Evolutionary conservation across 2,329 filamentous ascomycete species (phyloP), one percentile per base, ranked within the genome.

Genomic region (Colletotrichum abscissum): DNA sequence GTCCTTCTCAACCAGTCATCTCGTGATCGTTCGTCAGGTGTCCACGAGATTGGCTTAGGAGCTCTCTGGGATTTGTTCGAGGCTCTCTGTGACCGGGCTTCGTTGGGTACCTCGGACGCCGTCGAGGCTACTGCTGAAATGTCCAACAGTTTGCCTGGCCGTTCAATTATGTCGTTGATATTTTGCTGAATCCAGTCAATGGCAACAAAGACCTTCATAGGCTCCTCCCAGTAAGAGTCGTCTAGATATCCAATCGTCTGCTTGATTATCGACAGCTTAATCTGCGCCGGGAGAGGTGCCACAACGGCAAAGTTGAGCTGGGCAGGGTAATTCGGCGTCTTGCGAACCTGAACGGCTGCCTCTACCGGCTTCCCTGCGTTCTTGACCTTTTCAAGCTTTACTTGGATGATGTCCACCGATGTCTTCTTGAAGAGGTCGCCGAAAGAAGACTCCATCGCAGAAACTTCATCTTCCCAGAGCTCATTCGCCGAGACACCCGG

Each of bases 101-200:
- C 74, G 24, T 42, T 74, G 19, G 73, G 69, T n/a, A 86, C 85
- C 75, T 92, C 90, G 5, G 90, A 89, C 0, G 89, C 88, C 2
- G 92, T 91, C 2, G 92, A 92, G 2, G 93, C 90, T 4, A 94
- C 94, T 14, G 94, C 91, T 0, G 95, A 94, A 52, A 98, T 94
- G 68, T 97, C 95, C 52, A 93, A 89, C 52, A 99, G 87, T 75
- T 90, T 93, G 1, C 96, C 97, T 0, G 97, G 97, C 71, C 93
- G 90, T 74, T 95, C 92, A 67, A 98, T 92, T 69, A 98, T 94
- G n/a, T 84, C 84, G 71, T 94, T 92, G 75, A 97, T 91, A 76
- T 95, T 92, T 75, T 93, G 91, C 80, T 98, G 95, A 4, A 98
- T 84, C 95, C 96, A 98, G 82, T 98, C 95, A 65, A 96, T 89